These are phyloP conservation scores for Penicillium sp. DNA, from an alignment of 2,329 filamentous ascomycete genomes.

Conservation along the genomic window DNA sequence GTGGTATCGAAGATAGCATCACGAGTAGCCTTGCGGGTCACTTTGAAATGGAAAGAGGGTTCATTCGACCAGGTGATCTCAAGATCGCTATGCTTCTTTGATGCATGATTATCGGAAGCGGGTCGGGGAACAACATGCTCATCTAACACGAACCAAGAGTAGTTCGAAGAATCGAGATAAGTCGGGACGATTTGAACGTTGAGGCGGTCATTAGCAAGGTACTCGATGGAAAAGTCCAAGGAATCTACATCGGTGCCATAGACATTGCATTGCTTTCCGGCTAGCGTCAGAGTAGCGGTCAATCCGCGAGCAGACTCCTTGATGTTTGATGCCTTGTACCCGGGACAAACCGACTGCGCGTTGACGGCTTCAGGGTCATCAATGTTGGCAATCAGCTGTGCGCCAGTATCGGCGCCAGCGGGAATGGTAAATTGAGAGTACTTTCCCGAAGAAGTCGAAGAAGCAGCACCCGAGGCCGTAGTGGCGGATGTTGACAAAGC, in stretches of 20 bases:
- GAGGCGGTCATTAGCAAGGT: slow-evolving; percentile 64
- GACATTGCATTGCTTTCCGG: slow-evolving; percentile 63
- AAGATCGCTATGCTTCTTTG: slow-evolving; percentile 44
- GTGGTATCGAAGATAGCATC: slow-evolving; percentile 69
- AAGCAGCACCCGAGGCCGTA: slow-evolving; percentile 1
- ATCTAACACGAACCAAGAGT: slow-evolving; percentile 66
- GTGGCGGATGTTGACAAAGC: slow-evolving; percentile 18
- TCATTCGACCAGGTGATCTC: slow-evolving; percentile 58
- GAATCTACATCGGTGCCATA: slow-evolving; percentile 74
- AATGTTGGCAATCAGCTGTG: slow-evolving; percentile 61
- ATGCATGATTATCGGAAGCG: slow-evolving; percentile 44
- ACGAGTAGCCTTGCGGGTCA: slow-evolving; percentile 58
- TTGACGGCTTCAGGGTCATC: slow-evolving; percentile 63
- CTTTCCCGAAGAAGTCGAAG: slow-evolving; percentile 19
- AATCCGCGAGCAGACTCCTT: slow-evolving; percentile 49
- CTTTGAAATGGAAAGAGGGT: slow-evolving; percentile 58
- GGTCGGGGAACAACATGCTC: slow-evolving; percentile 63
- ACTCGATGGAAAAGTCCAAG: slow-evolving; percentile 67
- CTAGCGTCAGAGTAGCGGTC: slow-evolving; percentile 53
- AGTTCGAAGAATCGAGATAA: slow-evolving; percentile 60
- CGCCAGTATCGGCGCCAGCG: slow-evolving; percentile 47
- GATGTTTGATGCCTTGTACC: slow-evolving; percentile 57
- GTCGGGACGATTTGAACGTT: slow-evolving; percentile 70
- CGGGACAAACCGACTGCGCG: slow-evolving; percentile 63
- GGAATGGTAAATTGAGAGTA: slow-evolving; percentile 49